Evolutionary conservation across 2,329 filamentous ascomycete species (phyloP), one percentile per base, ranked within the genome.

Genomic region (Claviceps capensis): DNA sequence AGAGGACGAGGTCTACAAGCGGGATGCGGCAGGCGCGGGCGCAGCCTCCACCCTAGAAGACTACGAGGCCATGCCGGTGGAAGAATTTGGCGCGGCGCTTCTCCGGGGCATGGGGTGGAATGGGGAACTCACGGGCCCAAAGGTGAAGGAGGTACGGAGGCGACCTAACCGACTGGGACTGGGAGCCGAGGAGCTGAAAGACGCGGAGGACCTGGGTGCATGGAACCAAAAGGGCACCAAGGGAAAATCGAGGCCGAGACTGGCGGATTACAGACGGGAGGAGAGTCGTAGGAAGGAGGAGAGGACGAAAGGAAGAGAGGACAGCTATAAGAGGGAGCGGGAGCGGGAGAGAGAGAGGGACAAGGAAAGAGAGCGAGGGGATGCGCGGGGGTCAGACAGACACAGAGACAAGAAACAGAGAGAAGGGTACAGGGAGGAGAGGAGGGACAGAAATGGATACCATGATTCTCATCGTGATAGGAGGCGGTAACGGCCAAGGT

Each of bases 101-200:
- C 75, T 98, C 38, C 82, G 90, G 36, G 89, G 90, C 9, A 96
- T 97, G 86, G 93, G 93, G 8, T 96, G 91, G 90, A 89, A 96
- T 72, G 84, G 69, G 66, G 78, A 81, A 51, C 72, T 75, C 55
- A 69, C 73, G 47, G 76, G 74, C 2, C 66, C 72, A 3, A 74
- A 68, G 46, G 65, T 70, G 5, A 85, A 85, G 58, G 74, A 82
- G 38, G 83, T 80, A 56, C 83, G 85, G 62, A 77, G 82, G 49
- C 79, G 90, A 48, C 84, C 88, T 16, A 88, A 88, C 53, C 77
- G 94, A 52, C 73, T 97, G 9, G 93, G 93, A 0, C 83, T 97
- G 7, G 93, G 91, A 3, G 90, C 90, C 11, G 95, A 91, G 63
- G 82, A 88, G 61, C 76, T 88, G 16, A 81, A 85, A 47, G 80